A percentile compares a stretch with the other conserved stretches of the same genome.
Evolutionary conservation across 2,329 filamentous ascomycete species (phyloP).

Genomic region (Lecanicillium sp.): DNA sequence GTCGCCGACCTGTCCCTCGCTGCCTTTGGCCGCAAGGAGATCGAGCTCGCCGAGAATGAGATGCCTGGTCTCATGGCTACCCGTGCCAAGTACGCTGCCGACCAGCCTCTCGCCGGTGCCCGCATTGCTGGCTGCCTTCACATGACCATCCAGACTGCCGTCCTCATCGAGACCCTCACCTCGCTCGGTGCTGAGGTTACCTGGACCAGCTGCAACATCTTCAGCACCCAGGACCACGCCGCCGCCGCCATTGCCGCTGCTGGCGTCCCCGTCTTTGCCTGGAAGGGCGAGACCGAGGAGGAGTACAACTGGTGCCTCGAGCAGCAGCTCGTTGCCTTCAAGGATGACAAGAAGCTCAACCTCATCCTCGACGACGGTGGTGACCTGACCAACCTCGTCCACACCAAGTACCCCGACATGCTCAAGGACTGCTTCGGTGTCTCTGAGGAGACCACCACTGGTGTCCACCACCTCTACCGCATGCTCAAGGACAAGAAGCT

Average conservation of each 20-base stretch:
- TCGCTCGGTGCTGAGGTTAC: constrained; percentile 95
- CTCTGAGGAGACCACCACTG: constrained; percentile 98
- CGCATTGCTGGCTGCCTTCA: constrained; percentile 96
- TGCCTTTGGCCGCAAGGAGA: constrained; percentile 98
- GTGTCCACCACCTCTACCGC: constrained; percentile 98
- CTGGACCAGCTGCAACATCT: constrained; percentile 99
- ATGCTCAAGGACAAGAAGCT: constrained; percentile 91
- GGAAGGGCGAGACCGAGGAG: constrained; percentile 93
- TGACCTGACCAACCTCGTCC: constrained; percentile 91
- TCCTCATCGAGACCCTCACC: constrained; percentile 96
- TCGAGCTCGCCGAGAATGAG: constrained; percentile 92
- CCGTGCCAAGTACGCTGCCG: constrained; percentile 78
- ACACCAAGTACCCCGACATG: constrained; percentile 98
- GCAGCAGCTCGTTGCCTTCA: constrained; percentile 96
- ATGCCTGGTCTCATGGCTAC: constrained; percentile 98
- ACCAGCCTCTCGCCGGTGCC: constrained; percentile 91
- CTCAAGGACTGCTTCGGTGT: constrained; percentile 97
- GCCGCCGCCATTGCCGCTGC: constrained; percentile 92
- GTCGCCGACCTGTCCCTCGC: constrained; percentile 96
- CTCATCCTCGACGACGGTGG: constrained; percentile 98
- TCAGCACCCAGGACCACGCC: constrained; percentile 97
- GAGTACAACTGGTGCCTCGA: constrained; percentile 99
- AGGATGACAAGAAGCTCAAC: constrained; percentile 94
- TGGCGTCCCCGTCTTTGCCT: constrained; percentile 77
- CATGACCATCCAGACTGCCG: constrained; percentile 99